phyloP scores from a whole-genome alignment of 1,139 yeast genomes.

The Ashbya aceris region DNA sequence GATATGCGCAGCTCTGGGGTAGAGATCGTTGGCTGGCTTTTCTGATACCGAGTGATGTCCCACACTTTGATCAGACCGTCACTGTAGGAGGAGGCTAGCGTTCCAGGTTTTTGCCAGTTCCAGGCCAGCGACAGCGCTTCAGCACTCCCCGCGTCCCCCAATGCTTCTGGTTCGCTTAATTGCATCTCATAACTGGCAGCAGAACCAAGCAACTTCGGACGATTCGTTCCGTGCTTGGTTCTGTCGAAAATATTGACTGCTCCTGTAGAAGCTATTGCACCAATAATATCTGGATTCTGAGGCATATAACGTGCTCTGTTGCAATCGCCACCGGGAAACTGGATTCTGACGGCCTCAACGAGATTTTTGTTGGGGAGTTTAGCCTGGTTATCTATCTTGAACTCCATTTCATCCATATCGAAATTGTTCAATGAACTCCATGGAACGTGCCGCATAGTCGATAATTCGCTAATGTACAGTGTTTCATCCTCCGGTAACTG shows the following conservation, averaged over 20 bases:
- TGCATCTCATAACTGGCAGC: conserved; percentile 8
- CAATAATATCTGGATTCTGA: conserved; percentile 58
- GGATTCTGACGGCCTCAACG: conserved; percentile 21
- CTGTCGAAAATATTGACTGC: conserved; percentile 58
- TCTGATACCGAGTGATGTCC: conserved; percentile 36
- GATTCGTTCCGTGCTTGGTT: conserved; percentile 32
- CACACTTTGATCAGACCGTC: conserved; percentile 49
- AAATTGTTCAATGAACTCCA: conserved; percentile 30
- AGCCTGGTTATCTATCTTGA: conserved; percentile 24
- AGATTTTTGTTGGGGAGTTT: conserved; percentile 27
- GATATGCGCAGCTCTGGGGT: conserved; percentile 8
- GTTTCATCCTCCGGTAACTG: conserved; percentile 29
- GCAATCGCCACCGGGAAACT: conserved; percentile 38
- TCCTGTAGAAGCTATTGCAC: conserved; percentile 73
- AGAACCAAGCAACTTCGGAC: conserved; percentile 8
- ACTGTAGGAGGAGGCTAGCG: conserved; percentile 50
- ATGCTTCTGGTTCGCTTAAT: conserved; percentile 2
- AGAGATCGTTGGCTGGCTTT: conserved; percentile 14
- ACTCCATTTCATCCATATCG: conserved; percentile 31
- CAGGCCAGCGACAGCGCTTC: conserved; percentile 34
- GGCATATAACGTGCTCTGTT: conserved; percentile 78
- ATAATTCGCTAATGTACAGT: conserved; percentile 22
- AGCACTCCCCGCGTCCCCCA: not conserved
- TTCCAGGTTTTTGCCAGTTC: conserved; percentile 45
- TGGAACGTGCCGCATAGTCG: conserved; percentile 25